These are phyloP conservation scores for Rhododendron ovatum DNA, from an alignment of 148 eudicot species.

Conservation along the genomic window DNA sequence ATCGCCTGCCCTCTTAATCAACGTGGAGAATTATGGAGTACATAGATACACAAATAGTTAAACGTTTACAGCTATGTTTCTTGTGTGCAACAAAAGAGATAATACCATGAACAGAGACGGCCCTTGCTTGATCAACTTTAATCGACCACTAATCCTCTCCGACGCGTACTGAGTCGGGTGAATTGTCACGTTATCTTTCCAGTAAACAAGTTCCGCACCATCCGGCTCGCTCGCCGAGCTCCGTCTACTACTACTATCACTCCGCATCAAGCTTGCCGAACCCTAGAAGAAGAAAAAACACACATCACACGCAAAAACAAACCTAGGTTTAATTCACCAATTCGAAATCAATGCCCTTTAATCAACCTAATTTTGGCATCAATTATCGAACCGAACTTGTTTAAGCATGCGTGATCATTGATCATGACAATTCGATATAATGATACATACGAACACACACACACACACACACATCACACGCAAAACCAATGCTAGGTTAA, in stretches of 20 bases:
- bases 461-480: background rate
- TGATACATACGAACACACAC: background rate
- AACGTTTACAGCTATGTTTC: background rate
- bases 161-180: conserved; percentile 90
- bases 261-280: conserved; percentile 23
- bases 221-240: conserved; percentile 52
- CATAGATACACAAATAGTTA: background rate
- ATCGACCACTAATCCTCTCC: conserved; percentile 89
- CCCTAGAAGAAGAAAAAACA: conserved; percentile 6
- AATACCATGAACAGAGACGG: conserved; percentile 64
- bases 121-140: conserved; percentile 74
- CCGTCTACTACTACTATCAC: conserved; percentile 54
- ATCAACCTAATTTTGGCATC: background rate
- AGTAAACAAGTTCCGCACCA: conserved; percentile 58
- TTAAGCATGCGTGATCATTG: conserved; percentile 8
- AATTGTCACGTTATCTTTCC: conserved; percentile 85
- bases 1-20: background rate
- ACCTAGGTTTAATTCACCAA: background rate
- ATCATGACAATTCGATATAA: background rate
- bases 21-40: background rate
- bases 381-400: background rate
- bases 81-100: background rate
- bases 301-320: conserved; percentile 3
- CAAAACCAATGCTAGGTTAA: conserved; percentile 4
- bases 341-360: background rate